Conservation (phyloP, 148 eudicot species). For the Rhododendron ovatum region DNA sequence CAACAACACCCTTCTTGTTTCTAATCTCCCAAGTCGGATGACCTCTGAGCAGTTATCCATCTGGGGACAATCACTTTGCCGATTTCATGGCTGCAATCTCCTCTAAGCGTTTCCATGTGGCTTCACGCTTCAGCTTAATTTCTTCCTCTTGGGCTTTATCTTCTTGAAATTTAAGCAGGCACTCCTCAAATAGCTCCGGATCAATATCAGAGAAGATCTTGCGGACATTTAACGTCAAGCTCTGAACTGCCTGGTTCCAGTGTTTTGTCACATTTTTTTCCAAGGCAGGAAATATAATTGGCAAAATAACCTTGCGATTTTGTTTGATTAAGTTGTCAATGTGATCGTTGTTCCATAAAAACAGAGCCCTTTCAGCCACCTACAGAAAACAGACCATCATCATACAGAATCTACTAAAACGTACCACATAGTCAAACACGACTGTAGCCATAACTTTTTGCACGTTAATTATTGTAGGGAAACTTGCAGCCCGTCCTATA, state of each 20-base stretch:
- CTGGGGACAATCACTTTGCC: slow-evolving; percentile 21
- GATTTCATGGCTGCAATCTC: slow-evolving; percentile 43
- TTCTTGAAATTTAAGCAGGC: slow-evolving; percentile 28
- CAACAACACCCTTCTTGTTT: background rate
- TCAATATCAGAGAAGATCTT: slow-evolving; percentile 39
- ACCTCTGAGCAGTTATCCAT: slow-evolving; percentile 10
- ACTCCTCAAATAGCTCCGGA: slow-evolving; percentile 44
- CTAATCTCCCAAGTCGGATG: slow-evolving; percentile 18
- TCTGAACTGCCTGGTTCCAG: slow-evolving; percentile 48
- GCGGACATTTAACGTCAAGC: slow-evolving; percentile 39
- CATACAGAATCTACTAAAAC: background rate
- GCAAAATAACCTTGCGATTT: slow-evolving; percentile 42
- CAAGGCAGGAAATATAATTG: slow-evolving; percentile 40
- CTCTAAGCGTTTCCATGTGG: slow-evolving; percentile 44
- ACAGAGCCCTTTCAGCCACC: slow-evolving; percentile 47
- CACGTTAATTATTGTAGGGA: background rate
- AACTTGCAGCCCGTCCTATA: background rate
- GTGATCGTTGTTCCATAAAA: slow-evolving; percentile 47
- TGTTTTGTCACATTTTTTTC: slow-evolving; percentile 36
- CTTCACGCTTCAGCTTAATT: slow-evolving; percentile 22
- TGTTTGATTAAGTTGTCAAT: slow-evolving; percentile 38
- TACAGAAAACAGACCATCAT: slow-evolving; percentile 7
- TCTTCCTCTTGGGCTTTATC: slow-evolving; percentile 27
- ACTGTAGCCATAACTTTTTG: background rate
- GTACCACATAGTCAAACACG: background rate